Evolutionary conservation across 371 early-diverging fungal species (phyloP).

Genomic region (Amoeboaphelidium occidentale): DNA sequence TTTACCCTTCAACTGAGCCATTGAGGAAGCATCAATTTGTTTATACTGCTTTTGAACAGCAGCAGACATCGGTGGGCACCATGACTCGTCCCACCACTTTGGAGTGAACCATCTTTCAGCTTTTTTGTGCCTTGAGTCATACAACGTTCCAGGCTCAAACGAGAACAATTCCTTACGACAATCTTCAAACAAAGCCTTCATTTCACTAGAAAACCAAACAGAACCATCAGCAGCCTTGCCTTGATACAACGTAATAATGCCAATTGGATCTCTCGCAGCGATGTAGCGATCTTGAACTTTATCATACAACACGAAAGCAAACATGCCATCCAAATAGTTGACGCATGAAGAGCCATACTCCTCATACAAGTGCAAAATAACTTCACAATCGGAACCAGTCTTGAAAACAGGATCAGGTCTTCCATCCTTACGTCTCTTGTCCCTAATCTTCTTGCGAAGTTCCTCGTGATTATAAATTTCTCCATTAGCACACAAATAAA

Average conservation of each 20-base stretch:
- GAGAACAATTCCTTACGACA: conserved; percentile 68
- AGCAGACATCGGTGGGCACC: conserved; percentile 18
- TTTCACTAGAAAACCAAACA: conserved; percentile 72
- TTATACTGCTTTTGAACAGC: conserved; percentile 4
- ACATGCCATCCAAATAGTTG: conserved; percentile 76
- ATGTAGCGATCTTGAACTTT: conserved; percentile 41
- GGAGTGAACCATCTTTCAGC: conserved; percentile 69
- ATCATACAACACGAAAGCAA: conserved; percentile 76
- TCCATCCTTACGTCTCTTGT: conserved; percentile 5
- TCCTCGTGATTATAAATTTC: conserved; percentile 92
- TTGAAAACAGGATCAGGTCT: conserved; percentile 27
- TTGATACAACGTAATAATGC: conserved; percentile 86
- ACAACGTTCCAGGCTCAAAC: conserved; percentile 85
- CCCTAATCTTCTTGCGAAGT: conserved; percentile 44
- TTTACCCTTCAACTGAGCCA: conserved; percentile 1
- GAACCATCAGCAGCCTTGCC: conserved; percentile 71
- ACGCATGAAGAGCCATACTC: conserved; percentile 55
- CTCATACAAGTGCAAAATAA: conserved; percentile 75
- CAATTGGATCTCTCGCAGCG: conserved; percentile 86
- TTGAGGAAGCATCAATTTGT: neutral
- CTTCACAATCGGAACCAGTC: conserved; percentile 89
- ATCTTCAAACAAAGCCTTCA: conserved; percentile 77
- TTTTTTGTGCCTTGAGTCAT: conserved; percentile 42
- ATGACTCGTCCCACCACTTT: conserved; percentile 42
- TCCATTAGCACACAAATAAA: conserved; percentile 76